These are phyloP conservation scores for Yamadazyma nakazawae DNA, from an alignment of 805 yeast species.

Conservation along the genomic window DNA sequence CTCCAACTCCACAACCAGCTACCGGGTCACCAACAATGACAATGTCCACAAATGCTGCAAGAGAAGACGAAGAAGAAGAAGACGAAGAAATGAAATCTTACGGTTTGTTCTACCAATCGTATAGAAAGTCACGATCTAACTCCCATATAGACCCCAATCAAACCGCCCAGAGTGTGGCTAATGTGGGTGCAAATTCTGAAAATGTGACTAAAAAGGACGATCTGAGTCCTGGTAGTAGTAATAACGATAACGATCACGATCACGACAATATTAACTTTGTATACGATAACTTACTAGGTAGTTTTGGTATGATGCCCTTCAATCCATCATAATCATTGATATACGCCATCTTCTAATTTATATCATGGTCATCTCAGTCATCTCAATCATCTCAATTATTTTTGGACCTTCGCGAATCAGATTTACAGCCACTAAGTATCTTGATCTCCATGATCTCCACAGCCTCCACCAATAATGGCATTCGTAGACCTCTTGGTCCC, in stretches of 20 bases:
- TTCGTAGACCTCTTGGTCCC: constrained; percentile 5
- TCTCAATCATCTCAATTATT: background rate
- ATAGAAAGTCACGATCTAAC: constrained; percentile 31
- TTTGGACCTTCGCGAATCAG: background rate
- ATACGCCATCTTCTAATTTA: background rate
- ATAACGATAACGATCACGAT: constrained; percentile 10
- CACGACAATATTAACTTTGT: constrained; percentile 12
- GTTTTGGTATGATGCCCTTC: constrained; percentile 41
- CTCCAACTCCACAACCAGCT: constrained; percentile 15
- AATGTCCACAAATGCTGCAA: constrained; percentile 2
- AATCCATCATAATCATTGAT: constrained; percentile 21
- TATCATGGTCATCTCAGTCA: background rate
- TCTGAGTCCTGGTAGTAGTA: background rate
- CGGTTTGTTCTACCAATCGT: constrained; percentile 37
- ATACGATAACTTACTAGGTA: constrained; percentile 32
- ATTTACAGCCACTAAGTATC: background rate
- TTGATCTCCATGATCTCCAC: background rate
- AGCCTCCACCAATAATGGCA: background rate
- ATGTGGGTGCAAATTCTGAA: background rate
- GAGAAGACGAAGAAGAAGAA: constrained; percentile 25
- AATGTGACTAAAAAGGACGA: background rate
- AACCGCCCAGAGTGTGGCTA: background rate
- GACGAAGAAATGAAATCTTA: constrained; percentile 37
- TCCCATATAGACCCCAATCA: constrained; percentile 10
- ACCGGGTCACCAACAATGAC: constrained; percentile 6